These are phyloP conservation scores for Pistacia integerrima DNA, from an alignment of 345 rosid species.

Conservation along the genomic window DNA sequence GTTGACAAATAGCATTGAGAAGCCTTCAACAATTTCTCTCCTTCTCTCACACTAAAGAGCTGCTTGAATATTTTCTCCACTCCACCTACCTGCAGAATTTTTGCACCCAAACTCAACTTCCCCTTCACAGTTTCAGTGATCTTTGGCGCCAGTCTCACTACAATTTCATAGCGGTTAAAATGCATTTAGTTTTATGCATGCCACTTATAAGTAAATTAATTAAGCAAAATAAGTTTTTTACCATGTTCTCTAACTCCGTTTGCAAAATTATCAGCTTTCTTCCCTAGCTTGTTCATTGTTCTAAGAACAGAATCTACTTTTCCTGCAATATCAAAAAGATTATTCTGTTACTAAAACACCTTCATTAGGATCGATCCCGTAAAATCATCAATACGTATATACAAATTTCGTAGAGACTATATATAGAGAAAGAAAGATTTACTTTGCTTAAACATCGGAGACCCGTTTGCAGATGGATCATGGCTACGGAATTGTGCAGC, in stretches of 20 bases:
- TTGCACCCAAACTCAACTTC: slow-evolving; percentile 37
- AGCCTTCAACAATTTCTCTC: slow-evolving; percentile 48
- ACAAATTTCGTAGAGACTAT: background rate
- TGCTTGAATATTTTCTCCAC: slow-evolving; percentile 44
- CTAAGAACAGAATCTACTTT: slow-evolving; percentile 35
- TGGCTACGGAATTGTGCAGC: background rate
- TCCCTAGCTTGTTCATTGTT: slow-evolving; percentile 48
- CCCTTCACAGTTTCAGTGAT: slow-evolving; percentile 20
- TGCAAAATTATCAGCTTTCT: slow-evolving; percentile 49
- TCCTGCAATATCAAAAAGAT: slow-evolving; percentile 28
- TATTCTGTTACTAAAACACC: slow-evolving; percentile 10
- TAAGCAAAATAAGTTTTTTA: background rate
- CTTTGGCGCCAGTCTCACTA: slow-evolving; percentile 20
- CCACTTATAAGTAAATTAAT: background rate
- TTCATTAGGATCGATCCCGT: background rate
- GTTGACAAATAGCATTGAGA: slow-evolving; percentile 50
- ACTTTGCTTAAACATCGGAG: slow-evolving; percentile 40
- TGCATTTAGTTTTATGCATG: background rate
- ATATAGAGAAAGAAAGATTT: background rate
- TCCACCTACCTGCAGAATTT: slow-evolving; percentile 44
- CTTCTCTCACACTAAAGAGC: slow-evolving; percentile 34
- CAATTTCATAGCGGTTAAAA: background rate
- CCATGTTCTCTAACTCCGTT: slow-evolving; percentile 56
- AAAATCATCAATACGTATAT: background rate
- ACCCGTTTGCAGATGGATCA: slow-evolving; percentile 9